Percentiles rank a stretch among this genome's conserved stretches.
Conservation (phyloP, 345 rosid genomes). For the Aquilaria sinensis region DNA sequence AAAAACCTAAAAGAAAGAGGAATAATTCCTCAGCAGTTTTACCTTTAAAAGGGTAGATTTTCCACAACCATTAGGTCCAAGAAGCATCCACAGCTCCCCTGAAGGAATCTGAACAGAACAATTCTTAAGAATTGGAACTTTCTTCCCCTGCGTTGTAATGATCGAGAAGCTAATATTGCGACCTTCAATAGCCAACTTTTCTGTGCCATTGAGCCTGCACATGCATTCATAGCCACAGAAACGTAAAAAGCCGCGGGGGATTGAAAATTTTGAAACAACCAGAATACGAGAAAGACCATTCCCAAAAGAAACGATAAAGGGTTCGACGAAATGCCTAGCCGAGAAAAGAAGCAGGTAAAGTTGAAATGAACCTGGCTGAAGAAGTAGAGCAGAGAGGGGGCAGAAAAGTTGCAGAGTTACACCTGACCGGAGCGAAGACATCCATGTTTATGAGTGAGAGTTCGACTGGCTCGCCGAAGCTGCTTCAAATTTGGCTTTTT, state of each 20-base stretch:
- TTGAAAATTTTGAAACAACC: not conserved
- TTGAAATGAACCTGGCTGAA: constrained; percentile 26
- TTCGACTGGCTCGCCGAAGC: too few species aligned
- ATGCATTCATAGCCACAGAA: too few species aligned
- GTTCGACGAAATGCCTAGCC: constrained; percentile 26
- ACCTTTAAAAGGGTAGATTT: constrained; percentile 98
- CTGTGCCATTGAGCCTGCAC: constrained; percentile 37
- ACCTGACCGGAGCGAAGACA: constrained; percentile 15
- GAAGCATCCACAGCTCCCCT: constrained; percentile 91
- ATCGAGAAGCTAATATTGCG: constrained; percentile 64
- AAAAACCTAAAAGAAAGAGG: not conserved
- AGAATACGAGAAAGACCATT: constrained; percentile 10
- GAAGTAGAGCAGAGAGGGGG: constrained; percentile 28
- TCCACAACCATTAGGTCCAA: constrained; percentile 97
- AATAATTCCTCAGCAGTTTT: not conserved
- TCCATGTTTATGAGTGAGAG: constrained; percentile 23
- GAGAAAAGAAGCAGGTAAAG: not conserved
- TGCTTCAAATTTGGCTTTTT: too few species aligned
- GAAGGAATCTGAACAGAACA: constrained; percentile 72
- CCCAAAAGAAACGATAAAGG: not conserved
- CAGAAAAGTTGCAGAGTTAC: constrained; percentile 19
- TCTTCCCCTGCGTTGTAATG: constrained; percentile 40
- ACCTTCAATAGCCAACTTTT: constrained; percentile 43
- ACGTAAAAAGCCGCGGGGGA: not conserved
- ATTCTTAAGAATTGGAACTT: constrained; percentile 59